Evolutionary conservation across 805 yeast species (phyloP).

Genomic region (Pichia kluyveri): DNA sequence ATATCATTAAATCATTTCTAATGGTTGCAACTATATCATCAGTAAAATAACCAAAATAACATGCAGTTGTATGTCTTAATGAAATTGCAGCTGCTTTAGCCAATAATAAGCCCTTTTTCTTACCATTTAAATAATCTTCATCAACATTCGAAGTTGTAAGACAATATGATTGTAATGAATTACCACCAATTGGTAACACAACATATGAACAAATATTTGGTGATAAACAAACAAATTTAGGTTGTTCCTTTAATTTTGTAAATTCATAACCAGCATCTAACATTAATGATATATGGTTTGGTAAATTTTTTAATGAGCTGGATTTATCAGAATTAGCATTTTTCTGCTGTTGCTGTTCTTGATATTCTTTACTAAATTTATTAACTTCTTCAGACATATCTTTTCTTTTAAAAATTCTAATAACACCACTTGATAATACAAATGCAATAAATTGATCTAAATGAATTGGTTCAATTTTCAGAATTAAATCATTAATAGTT

Average conservation of each 20-base stretch:
- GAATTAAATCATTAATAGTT: conserved; percentile 20
- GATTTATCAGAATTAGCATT: conserved; percentile 4
- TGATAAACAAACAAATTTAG: conserved; percentile 34
- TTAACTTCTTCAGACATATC: conserved; percentile 19
- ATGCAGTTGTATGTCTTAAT: conserved; percentile 56
- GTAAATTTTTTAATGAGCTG: conserved; percentile 10
- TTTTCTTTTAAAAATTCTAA: conserved; percentile 37
- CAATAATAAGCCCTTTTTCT: conserved; percentile 26
- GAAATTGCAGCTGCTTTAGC: conserved; percentile 54
- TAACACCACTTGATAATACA: conserved; percentile 32
- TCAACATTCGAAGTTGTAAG: conserved; percentile 13
- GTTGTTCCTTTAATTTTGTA: conserved; percentile 27
- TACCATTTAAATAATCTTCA: conserved; percentile 4
- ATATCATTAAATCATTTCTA: conserved; percentile 35
- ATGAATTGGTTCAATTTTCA: conserved; percentile 25
- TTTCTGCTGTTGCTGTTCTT: not conserved
- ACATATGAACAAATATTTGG: conserved; percentile 41
- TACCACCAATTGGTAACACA: conserved; percentile 20
- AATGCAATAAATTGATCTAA: conserved; percentile 34
- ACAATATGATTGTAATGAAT: conserved; percentile 16
- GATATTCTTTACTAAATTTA: conserved; percentile 18
- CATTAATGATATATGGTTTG: conserved; percentile 31
- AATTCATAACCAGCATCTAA: conserved; percentile 49
- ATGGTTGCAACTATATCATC: conserved; percentile 63
- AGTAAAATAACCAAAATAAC: conserved; percentile 54